These are phyloP conservation scores for Garcia nutans DNA, from an alignment of 345 rosid genomes.

Conservation along the genomic window DNA sequence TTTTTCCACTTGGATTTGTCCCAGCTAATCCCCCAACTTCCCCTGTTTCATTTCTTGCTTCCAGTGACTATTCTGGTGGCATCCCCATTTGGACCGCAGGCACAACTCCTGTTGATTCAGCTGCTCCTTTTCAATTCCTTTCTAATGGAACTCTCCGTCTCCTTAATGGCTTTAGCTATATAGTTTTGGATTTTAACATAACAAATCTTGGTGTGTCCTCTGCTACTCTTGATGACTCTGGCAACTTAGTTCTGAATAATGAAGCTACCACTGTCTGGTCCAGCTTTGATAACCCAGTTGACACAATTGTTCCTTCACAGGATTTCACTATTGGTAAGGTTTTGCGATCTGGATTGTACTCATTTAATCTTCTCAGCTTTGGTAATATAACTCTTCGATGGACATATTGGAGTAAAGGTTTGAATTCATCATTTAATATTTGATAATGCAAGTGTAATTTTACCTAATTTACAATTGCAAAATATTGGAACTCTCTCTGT, in stretches of 20 bases:
- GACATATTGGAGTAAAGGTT: conserved; percentile 53
- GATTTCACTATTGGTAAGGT: conserved; percentile 25
- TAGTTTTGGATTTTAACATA: conserved; percentile 54
- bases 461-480: conserved; percentile 47
- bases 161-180: conserved; percentile 52
- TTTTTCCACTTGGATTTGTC: conserved; percentile 30
- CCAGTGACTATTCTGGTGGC: conserved; percentile 44
- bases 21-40: conserved; percentile 26
- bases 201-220: conserved; percentile 41
- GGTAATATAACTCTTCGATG: conserved; percentile 55
- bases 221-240: conserved; percentile 49
- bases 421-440: conserved; percentile 42
- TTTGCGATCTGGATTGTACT: conserved; percentile 47
- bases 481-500: conserved; percentile 45
- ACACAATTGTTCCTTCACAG: conserved; percentile 52
- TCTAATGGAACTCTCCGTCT: conserved; percentile 57
- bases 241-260: conserved; percentile 40
- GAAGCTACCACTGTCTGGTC: conserved; percentile 47
- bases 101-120: conserved; percentile 42
- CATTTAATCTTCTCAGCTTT: conserved; percentile 31
- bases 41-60: conserved; percentile 43
- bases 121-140: conserved; percentile 45
- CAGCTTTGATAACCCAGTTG: conserved; percentile 47
- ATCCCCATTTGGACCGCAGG: conserved; percentile 60
- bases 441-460: conserved; percentile 32